Evolutionary conservation across 805 yeast species (phyloP).

Genomic region (Kazachstania viticola): DNA sequence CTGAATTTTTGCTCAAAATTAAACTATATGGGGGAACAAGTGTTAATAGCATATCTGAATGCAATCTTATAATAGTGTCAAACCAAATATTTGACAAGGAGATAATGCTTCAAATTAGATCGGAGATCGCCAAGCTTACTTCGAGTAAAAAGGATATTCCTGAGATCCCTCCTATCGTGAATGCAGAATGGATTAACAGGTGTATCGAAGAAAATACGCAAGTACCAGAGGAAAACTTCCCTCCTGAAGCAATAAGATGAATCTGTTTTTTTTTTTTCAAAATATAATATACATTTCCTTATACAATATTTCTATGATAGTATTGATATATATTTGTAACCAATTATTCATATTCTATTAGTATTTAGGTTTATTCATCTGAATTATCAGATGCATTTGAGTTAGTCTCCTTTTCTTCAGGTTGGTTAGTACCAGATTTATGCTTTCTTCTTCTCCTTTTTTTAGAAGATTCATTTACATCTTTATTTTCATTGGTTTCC

Average conservation of each 20-base stretch:
- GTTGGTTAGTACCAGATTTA: conserved; percentile 1
- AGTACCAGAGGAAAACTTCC: conserved; percentile 26
- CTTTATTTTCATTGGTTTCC: not conserved
- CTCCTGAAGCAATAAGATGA: too few relatives aligned
- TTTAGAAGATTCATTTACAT: conserved; percentile 2
- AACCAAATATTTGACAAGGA: not conserved
- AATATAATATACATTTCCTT: too few relatives aligned
- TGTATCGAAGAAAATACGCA: conserved; percentile 24
- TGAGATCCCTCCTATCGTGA: conserved; percentile 27
- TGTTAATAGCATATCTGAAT: conserved; percentile 17
- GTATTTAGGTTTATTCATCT: too few relatives aligned
- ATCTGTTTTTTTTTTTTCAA: too few relatives aligned
- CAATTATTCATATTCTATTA: too few relatives aligned
- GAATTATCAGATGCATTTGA: not conserved
- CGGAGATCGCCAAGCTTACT: not conserved
- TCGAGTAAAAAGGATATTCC: conserved; percentile 2
- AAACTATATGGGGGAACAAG: conserved; percentile 36
- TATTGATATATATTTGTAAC: too few relatives aligned
- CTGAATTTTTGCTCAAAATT: conserved; percentile 18
- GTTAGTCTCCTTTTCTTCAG: not conserved
- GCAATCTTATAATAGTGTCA: conserved; percentile 33
- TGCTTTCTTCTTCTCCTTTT: conserved; percentile 17
- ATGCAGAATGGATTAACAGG: conserved; percentile 27
- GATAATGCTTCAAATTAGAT: not conserved
- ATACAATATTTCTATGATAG: too few relatives aligned